Conservation (phyloP, 2,329 filamentous ascomycete species). For the Pseudogymnoascus verrucosus region DNA sequence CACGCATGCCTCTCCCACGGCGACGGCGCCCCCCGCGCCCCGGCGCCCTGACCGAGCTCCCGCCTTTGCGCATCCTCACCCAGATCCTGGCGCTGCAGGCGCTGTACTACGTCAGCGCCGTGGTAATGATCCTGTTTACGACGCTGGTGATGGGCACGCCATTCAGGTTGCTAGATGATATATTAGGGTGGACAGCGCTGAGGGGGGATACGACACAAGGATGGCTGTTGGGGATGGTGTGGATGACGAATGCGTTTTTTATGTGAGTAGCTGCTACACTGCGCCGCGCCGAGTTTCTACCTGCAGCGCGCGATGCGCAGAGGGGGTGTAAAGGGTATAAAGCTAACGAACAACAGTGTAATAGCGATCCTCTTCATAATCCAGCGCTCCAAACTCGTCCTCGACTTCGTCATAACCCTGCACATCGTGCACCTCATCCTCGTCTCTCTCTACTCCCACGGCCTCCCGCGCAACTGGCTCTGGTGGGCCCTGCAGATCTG, state of each 20-base stretch:
- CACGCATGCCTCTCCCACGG: slow-evolving; percentile 37
- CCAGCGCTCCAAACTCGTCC: slow-evolving; percentile 84
- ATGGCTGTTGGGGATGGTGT: slow-evolving; percentile 61
- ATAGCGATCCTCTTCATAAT: slow-evolving; percentile 78
- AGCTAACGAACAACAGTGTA: slow-evolving; percentile 45
- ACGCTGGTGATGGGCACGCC: slow-evolving; percentile 55
- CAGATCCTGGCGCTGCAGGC: slow-evolving; percentile 59
- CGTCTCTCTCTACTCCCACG: slow-evolving; percentile 69
- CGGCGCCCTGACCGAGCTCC: slow-evolving; percentile 58
- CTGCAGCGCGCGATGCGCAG: no score
- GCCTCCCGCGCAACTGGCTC: slow-evolving; percentile 66
- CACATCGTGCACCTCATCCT: slow-evolving; percentile 75
- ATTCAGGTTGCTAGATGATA: slow-evolving; percentile 44
- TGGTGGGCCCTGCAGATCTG: slow-evolving; percentile 73
- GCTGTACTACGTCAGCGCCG: slow-evolving; percentile 55
- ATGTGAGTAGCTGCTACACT: slow-evolving; percentile 39
- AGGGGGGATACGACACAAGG: slow-evolving; percentile 61
- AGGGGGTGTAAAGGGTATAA: neutral
- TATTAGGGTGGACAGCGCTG: slow-evolving; percentile 56
- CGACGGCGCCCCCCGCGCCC: slow-evolving; percentile 54
- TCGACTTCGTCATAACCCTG: slow-evolving; percentile 86
- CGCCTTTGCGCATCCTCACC: slow-evolving; percentile 57
- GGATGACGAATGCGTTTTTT: slow-evolving; percentile 57
- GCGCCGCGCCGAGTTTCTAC: neutral
- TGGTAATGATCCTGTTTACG: slow-evolving; percentile 58